Conservation (phyloP, 139 green algal genomes). For the Chlamydomonas schloesseri region DNA sequence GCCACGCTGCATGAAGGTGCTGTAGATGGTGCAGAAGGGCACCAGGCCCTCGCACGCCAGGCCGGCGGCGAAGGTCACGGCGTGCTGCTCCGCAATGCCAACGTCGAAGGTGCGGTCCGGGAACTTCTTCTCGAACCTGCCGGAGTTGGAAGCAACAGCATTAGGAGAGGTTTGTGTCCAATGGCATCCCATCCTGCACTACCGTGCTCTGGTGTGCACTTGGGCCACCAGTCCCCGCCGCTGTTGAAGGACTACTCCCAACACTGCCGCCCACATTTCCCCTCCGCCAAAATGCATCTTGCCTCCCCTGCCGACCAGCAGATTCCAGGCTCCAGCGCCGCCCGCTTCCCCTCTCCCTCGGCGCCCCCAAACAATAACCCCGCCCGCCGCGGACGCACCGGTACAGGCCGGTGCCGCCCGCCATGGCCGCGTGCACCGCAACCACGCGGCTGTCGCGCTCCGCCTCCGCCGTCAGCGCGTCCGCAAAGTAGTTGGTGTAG, state of each 20-base stretch:
- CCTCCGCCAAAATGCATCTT: no score
- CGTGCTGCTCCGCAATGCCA: conserved; percentile 99
- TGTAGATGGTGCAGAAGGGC: conserved; percentile 98
- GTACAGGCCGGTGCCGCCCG: conserved; percentile 94
- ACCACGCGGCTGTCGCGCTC: conserved; percentile 91
- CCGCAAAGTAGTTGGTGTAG: conserved; percentile 99
- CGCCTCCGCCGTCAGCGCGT: conserved; percentile 95
- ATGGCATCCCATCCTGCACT: no score
- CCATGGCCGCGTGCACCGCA: conserved; percentile 98
- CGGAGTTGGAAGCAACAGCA: not conserved
- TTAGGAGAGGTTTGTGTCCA: conserved; percentile 28
- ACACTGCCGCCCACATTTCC: no score
- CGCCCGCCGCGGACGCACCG: conserved; percentile 3
- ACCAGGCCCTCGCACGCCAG: conserved; percentile 95
- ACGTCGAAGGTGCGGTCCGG: conserved; percentile 96
- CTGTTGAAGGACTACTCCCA: no score
- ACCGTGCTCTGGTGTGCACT: no score
- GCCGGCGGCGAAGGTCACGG: conserved; percentile 96
- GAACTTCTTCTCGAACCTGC: conserved; percentile 85
- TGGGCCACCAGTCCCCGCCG: no score
- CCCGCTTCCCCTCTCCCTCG: no score
- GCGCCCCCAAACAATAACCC: no score
- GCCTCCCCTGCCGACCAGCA: no score
- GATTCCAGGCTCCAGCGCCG: no score
- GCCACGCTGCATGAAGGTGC: conserved; percentile 97